Evolutionary conservation across 208 protist genomes (phyloP).

Genomic region (Trypanosoma theileri): DNA sequence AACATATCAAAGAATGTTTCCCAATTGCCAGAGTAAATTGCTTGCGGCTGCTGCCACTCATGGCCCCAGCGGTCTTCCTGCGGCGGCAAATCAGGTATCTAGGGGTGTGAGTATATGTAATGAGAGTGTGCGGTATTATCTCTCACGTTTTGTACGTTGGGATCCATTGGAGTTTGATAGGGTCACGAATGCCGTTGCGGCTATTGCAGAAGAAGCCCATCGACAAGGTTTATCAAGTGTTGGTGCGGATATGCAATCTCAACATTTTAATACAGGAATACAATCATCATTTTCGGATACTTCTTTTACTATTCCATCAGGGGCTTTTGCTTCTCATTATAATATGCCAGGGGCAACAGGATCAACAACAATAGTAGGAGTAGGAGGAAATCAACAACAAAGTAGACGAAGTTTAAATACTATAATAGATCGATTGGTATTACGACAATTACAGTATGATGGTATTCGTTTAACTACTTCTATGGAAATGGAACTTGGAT

Average conservation of each 20-base stretch:
- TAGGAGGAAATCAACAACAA: background rate
- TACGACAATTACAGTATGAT: constrained; percentile 62
- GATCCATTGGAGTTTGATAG: constrained; percentile 22
- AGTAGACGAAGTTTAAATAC: constrained; percentile 30
- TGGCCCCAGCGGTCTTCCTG: constrained; percentile 22
- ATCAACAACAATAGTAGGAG: no score
- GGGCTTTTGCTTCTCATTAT: no score
- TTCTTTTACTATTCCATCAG: no score
- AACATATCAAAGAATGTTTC: constrained; percentile 22
- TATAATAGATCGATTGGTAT: constrained; percentile 59
- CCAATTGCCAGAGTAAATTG: background rate
- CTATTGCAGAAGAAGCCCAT: background rate
- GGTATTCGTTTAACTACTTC: constrained; percentile 32
- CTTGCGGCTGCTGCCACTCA: background rate
- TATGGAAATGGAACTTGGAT: constrained; percentile 28
- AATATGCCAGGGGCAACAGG: no score
- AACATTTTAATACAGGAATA: no score
- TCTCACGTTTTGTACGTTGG: constrained; percentile 47
- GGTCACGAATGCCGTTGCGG: background rate
- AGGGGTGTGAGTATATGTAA: constrained; percentile 24
- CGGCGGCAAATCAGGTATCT: constrained; percentile 9
- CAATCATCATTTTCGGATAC: no score
- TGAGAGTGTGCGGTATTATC: constrained; percentile 41
- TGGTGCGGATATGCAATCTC: background rate
- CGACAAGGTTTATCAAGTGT: background rate